A percentile compares a stretch with the other conserved stretches of the same genome.
Conservation (phyloP, 108 stramenopile species). For the Cyclotella sp. region DNA sequence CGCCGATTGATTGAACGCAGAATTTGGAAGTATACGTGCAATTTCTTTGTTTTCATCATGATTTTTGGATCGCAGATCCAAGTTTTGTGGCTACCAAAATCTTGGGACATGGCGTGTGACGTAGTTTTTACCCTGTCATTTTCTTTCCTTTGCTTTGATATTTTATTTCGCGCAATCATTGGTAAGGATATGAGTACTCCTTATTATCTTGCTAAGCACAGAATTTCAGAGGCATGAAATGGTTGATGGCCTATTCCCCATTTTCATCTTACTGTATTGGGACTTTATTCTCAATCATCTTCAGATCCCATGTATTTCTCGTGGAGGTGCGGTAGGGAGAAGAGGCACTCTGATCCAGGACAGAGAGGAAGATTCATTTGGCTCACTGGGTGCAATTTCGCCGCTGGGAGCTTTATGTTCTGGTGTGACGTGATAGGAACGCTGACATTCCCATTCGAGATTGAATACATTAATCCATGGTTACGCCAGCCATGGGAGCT, state of each 20-base stretch:
- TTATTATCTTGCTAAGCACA: no score
- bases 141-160: slow-evolving; percentile 57
- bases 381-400: slow-evolving; percentile 18
- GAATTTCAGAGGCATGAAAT: no score
- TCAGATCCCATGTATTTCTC: slow-evolving; percentile 64
- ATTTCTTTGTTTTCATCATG: slow-evolving; percentile 34
- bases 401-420: slow-evolving; percentile 70
- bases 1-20: slow-evolving; percentile 3
- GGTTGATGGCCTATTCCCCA: no score
- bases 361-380: slow-evolving; percentile 2
- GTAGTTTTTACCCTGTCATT: slow-evolving; percentile 54
- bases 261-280: no score
- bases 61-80: slow-evolving; percentile 73
- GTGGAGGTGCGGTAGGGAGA: slow-evolving; percentile 23
- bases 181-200: background rate
- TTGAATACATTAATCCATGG: slow-evolving; percentile 54
- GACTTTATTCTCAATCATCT: background rate
- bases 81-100: slow-evolving; percentile 36
- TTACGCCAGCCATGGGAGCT: background rate
- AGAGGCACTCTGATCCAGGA: background rate
- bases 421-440: slow-evolving; percentile 78
- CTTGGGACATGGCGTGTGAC: slow-evolving; percentile 52
- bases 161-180: slow-evolving; percentile 48
- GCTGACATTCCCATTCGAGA: slow-evolving; percentile 60
- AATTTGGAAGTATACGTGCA: slow-evolving; percentile 40